Conservation (phyloP, 257 asterid genomes). For the Fraxinus cuspidata region DNA sequence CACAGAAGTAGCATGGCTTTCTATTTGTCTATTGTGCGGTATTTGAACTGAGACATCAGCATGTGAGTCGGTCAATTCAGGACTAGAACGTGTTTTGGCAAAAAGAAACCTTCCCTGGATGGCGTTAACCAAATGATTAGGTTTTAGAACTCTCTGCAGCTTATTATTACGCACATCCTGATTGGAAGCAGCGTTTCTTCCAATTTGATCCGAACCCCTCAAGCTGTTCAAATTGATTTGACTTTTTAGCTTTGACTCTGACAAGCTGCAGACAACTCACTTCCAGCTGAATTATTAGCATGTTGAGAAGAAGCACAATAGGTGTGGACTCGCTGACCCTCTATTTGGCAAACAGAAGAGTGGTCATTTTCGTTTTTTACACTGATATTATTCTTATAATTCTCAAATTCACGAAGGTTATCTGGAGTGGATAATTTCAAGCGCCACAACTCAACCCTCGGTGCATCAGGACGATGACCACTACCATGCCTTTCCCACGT, state of each 20-base stretch:
- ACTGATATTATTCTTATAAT: constrained; percentile 32
- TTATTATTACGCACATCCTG: constrained; percentile 46
- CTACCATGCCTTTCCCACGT: constrained; percentile 92
- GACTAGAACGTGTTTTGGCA: constrained; percentile 87
- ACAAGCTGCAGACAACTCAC: constrained; percentile 46
- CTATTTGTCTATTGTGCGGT: constrained; percentile 45
- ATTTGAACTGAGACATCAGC: constrained; percentile 45
- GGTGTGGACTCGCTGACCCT: constrained; percentile 32
- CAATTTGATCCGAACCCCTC: constrained; percentile 47
- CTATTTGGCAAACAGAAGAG: constrained; percentile 30
- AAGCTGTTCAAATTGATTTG: constrained; percentile 37
- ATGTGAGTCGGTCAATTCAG: constrained; percentile 81
- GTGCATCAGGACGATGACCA: constrained; percentile 91
- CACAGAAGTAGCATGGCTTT: constrained; percentile 41
- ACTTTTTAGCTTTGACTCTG: constrained; percentile 47
- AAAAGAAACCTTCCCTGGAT: constrained; percentile 60
- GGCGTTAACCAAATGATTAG: constrained; percentile 57
- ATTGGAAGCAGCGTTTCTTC: constrained; percentile 41
- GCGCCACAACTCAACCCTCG: constrained; percentile 45
- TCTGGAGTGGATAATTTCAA: constrained; percentile 46
- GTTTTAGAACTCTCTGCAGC: constrained; percentile 50
- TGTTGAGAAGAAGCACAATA: constrained; percentile 37
- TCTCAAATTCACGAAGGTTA: constrained; percentile 40
- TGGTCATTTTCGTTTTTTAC: constrained; percentile 45
- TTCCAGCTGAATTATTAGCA: constrained; percentile 40